phyloP scores from a whole-genome alignment of 306 rosid species.

The Gillenia trifoliata region DNA sequence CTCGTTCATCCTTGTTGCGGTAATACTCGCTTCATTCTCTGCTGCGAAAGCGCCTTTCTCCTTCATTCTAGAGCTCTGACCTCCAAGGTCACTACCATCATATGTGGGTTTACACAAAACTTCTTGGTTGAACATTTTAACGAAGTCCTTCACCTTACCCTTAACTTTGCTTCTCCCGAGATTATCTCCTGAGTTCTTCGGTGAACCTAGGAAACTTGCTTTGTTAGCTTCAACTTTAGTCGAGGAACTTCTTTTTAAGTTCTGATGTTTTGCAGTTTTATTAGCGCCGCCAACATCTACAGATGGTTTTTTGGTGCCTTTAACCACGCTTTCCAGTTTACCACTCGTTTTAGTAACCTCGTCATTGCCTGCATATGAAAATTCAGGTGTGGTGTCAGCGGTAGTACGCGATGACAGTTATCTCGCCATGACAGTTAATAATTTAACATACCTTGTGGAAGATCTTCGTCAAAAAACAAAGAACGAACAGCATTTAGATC shows the following conservation, averaged over 20 bases:
- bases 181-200: conserved; percentile 29
- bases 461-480: conserved; percentile 27
- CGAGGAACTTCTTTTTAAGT: conserved; percentile 21
- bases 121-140: conserved; percentile 78
- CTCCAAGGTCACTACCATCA: conserved; percentile 30
- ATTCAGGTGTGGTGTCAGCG: conserved; percentile 11
- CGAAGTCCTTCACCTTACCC: conserved; percentile 78
- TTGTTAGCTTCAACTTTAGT: conserved; percentile 34
- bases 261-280: conserved; percentile 36
- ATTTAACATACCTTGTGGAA: conserved; percentile 42
- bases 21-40: conserved; percentile 34
- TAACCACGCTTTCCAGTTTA: conserved; percentile 28
- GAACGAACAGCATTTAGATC: conserved; percentile 32
- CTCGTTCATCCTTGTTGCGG: conserved; percentile 21
- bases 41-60: conserved; percentile 22
- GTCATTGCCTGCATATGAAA: conserved; percentile 33
- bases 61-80: conserved; percentile 35
- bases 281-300: conserved; percentile 19
- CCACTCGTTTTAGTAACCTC: conserved; percentile 15
- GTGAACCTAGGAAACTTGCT: conserved; percentile 36
- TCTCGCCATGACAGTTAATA: conserved; percentile 3
- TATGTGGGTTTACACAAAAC: conserved; percentile 31
- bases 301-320: conserved; percentile 36
- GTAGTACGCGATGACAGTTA: background rate
- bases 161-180: conserved; percentile 41